Evolutionary conservation across 2,329 filamentous ascomycete species (phyloP).

Genomic region (Phialophora tarda): DNA sequence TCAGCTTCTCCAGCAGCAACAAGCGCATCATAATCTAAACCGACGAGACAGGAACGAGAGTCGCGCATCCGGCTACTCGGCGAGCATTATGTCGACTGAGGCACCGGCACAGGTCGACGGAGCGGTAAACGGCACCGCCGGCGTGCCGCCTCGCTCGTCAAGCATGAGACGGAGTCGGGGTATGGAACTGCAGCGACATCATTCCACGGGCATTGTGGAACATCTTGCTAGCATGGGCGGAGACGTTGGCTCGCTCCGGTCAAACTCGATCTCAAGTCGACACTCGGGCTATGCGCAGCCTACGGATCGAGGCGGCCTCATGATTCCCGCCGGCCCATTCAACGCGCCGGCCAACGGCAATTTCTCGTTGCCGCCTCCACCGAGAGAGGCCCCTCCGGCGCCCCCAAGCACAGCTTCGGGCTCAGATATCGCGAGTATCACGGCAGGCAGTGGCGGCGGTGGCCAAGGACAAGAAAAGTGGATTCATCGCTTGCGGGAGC

Average conservation of each 20-base stretch:
- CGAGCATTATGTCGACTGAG: constrained; percentile 31
- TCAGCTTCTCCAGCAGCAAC: constrained; percentile 65
- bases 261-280: constrained; percentile 36
- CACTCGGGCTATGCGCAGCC: constrained; percentile 27
- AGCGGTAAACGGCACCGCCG: constrained; percentile 27
- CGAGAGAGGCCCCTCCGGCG: constrained; percentile 34
- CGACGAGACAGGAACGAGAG: constrained; percentile 35
- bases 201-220: constrained; percentile 60
- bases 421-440: constrained; percentile 34
- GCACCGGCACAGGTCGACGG: constrained; percentile 30
- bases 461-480: constrained; percentile 72
- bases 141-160: constrained; percentile 39
- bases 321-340: constrained; percentile 36
- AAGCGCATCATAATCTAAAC: constrained; percentile 35
- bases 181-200: constrained; percentile 50
- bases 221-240: constrained; percentile 38
- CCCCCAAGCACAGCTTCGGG: constrained; percentile 35
- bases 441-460: constrained; percentile 20
- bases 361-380: constrained; percentile 35
- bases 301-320: constrained; percentile 31
- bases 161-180: constrained; percentile 43
- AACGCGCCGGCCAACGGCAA: constrained; percentile 38
- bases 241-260: constrained; percentile 40
- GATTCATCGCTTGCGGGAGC: constrained; percentile 82
- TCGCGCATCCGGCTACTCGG: constrained; percentile 35